These are phyloP conservation scores for Magnusiomyces suaveolens DNA, from an alignment of 1,139 yeast genomes.

Conservation along the genomic window DNA sequence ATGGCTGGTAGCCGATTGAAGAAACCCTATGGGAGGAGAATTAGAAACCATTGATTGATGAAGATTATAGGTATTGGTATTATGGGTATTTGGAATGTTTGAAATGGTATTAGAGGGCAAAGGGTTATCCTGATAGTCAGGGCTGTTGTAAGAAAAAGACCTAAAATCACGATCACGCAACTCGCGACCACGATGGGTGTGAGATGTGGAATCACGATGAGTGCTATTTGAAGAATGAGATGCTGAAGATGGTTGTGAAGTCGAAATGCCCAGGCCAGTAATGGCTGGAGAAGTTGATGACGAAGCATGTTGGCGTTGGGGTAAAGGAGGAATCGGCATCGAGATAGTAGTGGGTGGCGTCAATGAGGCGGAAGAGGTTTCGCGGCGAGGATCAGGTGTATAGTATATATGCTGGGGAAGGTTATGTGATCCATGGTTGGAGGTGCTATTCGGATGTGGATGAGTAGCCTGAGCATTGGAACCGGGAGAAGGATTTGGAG, in stretches of 20 bases:
- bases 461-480: neutral
- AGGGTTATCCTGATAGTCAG: neutral
- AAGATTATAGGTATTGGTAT: neutral
- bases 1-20: neutral
- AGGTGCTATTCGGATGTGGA: neutral
- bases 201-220: neutral
- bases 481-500: neutral
- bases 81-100: neutral
- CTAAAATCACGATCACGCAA: neutral
- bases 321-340: constrained; percentile 26
- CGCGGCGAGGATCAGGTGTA: neutral
- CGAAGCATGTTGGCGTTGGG: constrained; percentile 16
- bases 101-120: neutral
- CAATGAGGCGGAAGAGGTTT: constrained; percentile 9
- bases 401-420: neutral
- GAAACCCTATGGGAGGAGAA: neutral
- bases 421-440: neutral
- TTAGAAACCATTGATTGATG: neutral
- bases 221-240: neutral
- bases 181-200: neutral
- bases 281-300: constrained; percentile 7
- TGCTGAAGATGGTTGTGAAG: neutral
- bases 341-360: constrained; percentile 22
- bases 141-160: neutral
- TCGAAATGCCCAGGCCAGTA: constrained; percentile 1